Base-by-base conservation (phyloP, 768 basidiomycete species). In the Lentinus brumalis region DNA sequence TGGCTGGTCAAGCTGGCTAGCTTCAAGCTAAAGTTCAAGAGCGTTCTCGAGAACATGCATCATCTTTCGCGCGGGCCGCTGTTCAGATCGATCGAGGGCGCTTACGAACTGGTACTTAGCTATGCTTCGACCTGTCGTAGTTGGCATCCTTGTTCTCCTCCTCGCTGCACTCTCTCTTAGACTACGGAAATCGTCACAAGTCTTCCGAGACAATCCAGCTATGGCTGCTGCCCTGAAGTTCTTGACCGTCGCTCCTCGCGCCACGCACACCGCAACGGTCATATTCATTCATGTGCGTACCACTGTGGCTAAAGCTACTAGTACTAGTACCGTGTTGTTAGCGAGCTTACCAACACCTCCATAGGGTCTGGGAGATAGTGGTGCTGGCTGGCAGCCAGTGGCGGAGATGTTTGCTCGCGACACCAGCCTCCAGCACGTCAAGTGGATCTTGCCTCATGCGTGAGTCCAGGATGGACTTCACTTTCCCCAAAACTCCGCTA, bases 401-500 rank as follows among this genome's bases (percentile, higher is more conserved):
- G 89, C 89, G 26, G 81, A 86, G 58, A 83, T 84, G 80, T 81
- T 95, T 67, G 78, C 80, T 63, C 53, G 54, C 1, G 81, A 86
- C 62, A 70, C 80, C 39, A 78, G 71, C 10, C 77, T 94, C 35
- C 77, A 81, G 12, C 89, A 95, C 70, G 78, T 96, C 61, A 95
- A 96, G 79, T 98, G 93, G 92, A 77, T 97, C 47, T 78, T 97
- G 29, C 94, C 94, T 18, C 86, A 92, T 73, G 88, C 91, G 81
- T 90, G 77, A 77, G 86, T 78, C 47, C 32, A 60, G 53, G 9
- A 38, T 26, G 53, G 35, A 12, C 46, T 30, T 49, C 18, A 1
- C 32, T 31, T 18, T 16, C 49, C 15, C 11, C 45, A 26, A 21
- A 10, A 15, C 3, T n/a, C 4, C n/a, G 29, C 29, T 14, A 14